Evolutionary conservation across 306 rosid species (phyloP).

Genomic region (Lupinus albus): DNA sequence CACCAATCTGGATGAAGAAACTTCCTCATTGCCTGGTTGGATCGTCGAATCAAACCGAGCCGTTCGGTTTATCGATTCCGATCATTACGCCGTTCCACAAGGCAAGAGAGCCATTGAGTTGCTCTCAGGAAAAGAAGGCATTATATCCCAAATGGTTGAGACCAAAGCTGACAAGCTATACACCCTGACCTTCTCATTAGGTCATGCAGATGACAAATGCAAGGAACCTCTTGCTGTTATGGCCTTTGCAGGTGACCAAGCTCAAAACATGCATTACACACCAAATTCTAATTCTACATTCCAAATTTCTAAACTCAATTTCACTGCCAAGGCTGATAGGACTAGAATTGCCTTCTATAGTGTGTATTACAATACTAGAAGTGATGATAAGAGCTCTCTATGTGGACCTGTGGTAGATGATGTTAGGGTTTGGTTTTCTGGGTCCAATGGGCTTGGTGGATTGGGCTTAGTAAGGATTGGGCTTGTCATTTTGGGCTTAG

Average conservation of each 20-base stretch:
- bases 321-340: constrained; percentile 93
- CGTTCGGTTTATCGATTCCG: constrained; percentile 75
- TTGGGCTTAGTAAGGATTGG: constrained; percentile 47
- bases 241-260: constrained; percentile 96
- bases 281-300: constrained; percentile 81
- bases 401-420: constrained; percentile 97
- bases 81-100: constrained; percentile 74
- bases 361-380: constrained; percentile 85
- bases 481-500: constrained; percentile 33
- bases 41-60: constrained; percentile 86
- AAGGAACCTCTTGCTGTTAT: constrained; percentile 91
- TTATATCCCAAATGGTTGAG: constrained; percentile 94
- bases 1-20: constrained; percentile 85
- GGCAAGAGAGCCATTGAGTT: constrained; percentile 84
- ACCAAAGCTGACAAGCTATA: constrained; percentile 69
- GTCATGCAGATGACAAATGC: constrained; percentile 90
- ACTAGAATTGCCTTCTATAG: constrained; percentile 90
- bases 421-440: constrained; percentile 83
- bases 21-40: constrained; percentile 87
- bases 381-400: constrained; percentile 82
- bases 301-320: constrained; percentile 65
- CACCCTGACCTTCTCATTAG: constrained; percentile 67
- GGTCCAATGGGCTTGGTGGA: constrained; percentile 45
- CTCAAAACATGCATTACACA: constrained; percentile 77
- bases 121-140: constrained; percentile 93